Percentiles rank a stretch among this genome's conserved stretches.
Evolutionary conservation across 1,139 yeast species (phyloP).

Genomic region (Geotrichum australiense): DNA sequence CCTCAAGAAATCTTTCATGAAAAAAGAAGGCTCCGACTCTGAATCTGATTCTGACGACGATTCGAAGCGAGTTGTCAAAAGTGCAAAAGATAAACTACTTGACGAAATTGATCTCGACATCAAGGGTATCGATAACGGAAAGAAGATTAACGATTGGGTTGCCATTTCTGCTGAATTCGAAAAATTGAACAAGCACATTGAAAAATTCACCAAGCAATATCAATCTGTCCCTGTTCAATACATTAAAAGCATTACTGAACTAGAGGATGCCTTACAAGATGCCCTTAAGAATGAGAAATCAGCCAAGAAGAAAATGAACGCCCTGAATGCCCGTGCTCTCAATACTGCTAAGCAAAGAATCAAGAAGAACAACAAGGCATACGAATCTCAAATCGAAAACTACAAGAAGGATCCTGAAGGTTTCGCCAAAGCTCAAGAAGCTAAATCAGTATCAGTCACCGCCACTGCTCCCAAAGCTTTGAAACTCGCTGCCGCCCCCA

Average conservation of each 20-base stretch:
- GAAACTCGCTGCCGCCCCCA: constrained; percentile 18
- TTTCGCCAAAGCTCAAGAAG: constrained; percentile 51
- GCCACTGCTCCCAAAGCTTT: constrained; percentile 19
- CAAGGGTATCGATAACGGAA: constrained; percentile 64
- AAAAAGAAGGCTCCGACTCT: constrained; percentile 41
- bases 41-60: constrained; percentile 51
- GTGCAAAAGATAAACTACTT: constrained; percentile 85
- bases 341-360: constrained; percentile 86
- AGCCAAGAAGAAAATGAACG: constrained; percentile 64
- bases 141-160: constrained; percentile 74
- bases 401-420: constrained; percentile 67
- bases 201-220: constrained; percentile 69
- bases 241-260: constrained; percentile 59
- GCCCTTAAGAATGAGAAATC: constrained; percentile 52
- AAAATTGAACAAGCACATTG: constrained; percentile 57
- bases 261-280: constrained; percentile 64
- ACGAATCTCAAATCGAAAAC: constrained; percentile 49
- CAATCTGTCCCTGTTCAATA: constrained; percentile 62
- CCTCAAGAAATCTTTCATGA: constrained; percentile 46
- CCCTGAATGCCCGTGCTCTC: constrained; percentile 79
- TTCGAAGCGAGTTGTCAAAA: constrained; percentile 72
- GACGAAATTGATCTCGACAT: constrained; percentile 74
- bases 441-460: constrained; percentile 33
- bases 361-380: constrained; percentile 70
- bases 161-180: constrained; percentile 70